Evolutionary conservation across 2,329 filamentous ascomycete species (phyloP).

Genomic region (Septoria linicola): DNA sequence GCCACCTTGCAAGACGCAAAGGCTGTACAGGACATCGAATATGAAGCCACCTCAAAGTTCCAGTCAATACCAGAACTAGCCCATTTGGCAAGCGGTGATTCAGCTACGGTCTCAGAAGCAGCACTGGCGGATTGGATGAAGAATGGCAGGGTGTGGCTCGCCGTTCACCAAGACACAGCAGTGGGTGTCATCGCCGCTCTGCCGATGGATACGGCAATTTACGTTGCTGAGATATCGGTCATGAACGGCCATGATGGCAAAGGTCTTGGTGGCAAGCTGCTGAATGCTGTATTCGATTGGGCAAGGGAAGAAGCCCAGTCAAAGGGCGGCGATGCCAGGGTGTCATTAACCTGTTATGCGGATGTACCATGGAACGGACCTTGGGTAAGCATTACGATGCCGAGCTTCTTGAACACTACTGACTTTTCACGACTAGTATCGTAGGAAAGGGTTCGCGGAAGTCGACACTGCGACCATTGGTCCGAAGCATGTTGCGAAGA

Average conservation of each 20-base stretch:
- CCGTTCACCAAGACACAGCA: background rate
- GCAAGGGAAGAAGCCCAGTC: slow-evolving; percentile 8
- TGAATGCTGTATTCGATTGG: slow-evolving; percentile 17
- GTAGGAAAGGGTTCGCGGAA: slow-evolving; percentile 18
- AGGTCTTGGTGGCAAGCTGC: slow-evolving; percentile 16
- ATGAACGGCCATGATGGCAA: slow-evolving; percentile 5
- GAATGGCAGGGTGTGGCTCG: slow-evolving; percentile 17
- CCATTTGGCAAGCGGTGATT: background rate
- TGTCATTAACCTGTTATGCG: slow-evolving; percentile 19
- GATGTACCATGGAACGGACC: slow-evolving; percentile 25
- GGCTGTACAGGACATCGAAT: slow-evolving; percentile 1
- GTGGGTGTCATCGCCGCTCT: slow-evolving; percentile 17
- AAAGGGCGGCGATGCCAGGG: no score
- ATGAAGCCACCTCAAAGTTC: slow-evolving; percentile 6
- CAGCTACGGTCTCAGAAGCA: background rate
- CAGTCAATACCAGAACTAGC: slow-evolving; percentile 13
- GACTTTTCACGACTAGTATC: no score
- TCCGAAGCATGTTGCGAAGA: slow-evolving; percentile 20
- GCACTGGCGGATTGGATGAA: slow-evolving; percentile 10
- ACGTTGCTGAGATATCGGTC: slow-evolving; percentile 19
- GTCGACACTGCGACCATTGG: slow-evolving; percentile 16
- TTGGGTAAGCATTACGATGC: no score
- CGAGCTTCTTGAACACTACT: no score
- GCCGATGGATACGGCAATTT: slow-evolving; percentile 11
- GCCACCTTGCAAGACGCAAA: slow-evolving; percentile 5